Evolutionary conservation across 345 rosid genomes (phyloP).

Genomic region (Camelina hispida): DNA sequence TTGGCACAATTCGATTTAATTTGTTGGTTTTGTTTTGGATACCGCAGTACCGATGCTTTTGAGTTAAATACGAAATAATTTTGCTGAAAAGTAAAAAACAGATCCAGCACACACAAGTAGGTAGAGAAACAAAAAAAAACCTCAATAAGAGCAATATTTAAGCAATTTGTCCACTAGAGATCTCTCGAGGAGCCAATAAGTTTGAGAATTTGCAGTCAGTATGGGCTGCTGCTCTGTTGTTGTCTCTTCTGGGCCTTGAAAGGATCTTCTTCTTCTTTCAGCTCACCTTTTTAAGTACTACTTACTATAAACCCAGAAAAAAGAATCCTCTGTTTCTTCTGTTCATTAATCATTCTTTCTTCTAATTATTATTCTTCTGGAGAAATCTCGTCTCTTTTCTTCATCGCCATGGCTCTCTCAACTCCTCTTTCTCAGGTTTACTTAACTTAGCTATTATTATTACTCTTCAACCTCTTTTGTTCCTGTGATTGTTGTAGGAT

Average conservation of each 20-base stretch:
- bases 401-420: slow-evolving; percentile 41
- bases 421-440: slow-evolving; percentile 40
- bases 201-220: slow-evolving; percentile 26
- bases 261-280: slow-evolving; percentile 28
- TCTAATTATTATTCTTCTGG: not conserved
- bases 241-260: slow-evolving; percentile 43
- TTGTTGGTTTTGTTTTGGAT: too few relatives aligned
- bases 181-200: slow-evolving; percentile 38
- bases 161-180: slow-evolving; percentile 26
- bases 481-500: not conserved
- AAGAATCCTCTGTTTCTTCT: slow-evolving; percentile 5
- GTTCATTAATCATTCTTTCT: not conserved
- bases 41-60: too few relatives aligned
- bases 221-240: not conserved
- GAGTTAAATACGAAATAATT: too few relatives aligned
- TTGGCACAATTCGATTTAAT: too few relatives aligned
- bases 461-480: not conserved
- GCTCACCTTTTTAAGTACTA: not conserved
- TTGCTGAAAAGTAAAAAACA: too few relatives aligned
- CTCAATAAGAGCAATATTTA: slow-evolving; percentile 8
- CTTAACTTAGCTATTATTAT: not conserved
- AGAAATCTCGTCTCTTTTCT: slow-evolving; percentile 16
- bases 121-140: not conserved
- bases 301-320: slow-evolving; percentile 36
- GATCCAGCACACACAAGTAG: not conserved